A percentile compares a stretch with the other conserved stretches of the same genome.
Conservation (phyloP, 352 stramenopile species). For the Globisporangium irregulare region DNA sequence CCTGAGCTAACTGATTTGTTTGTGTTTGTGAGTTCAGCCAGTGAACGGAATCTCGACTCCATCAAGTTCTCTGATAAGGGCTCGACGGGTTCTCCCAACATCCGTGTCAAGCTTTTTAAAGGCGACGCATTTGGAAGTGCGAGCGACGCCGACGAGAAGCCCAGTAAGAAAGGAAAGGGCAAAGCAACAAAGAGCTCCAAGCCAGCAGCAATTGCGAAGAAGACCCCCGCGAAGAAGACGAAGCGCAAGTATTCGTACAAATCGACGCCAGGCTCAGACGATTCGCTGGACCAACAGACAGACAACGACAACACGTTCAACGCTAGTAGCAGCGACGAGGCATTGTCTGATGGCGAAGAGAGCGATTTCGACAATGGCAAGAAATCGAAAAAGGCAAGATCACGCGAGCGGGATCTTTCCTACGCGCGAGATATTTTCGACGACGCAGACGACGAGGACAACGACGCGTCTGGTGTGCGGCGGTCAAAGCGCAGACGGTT, state of each 20-base stretch:
- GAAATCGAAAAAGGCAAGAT: slow-evolving; percentile 21
- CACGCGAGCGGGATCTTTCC: slow-evolving; percentile 27
- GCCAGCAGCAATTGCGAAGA: not conserved
- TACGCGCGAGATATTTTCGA: slow-evolving; percentile 53
- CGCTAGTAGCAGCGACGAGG: slow-evolving; percentile 38
- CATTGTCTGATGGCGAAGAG: slow-evolving; percentile 35
- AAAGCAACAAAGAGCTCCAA: not conserved
- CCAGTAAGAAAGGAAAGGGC: slow-evolving; percentile 20
- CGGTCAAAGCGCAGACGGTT: slow-evolving; percentile 76
- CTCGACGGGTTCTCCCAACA: slow-evolving; percentile 39
- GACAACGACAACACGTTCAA: slow-evolving; percentile 67
- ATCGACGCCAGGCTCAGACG: slow-evolving; percentile 34
- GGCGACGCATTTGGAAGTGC: slow-evolving; percentile 22
- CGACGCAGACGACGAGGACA: slow-evolving; percentile 32
- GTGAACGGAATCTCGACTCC: slow-evolving; percentile 52
- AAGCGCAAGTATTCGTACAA: slow-evolving; percentile 53
- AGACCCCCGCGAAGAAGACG: slow-evolving; percentile 16
- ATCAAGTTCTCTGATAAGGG: slow-evolving; percentile 59
- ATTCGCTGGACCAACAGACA: slow-evolving; percentile 48
- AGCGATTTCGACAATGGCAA: slow-evolving; percentile 38
- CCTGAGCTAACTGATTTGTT: not conserved
- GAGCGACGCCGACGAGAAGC: slow-evolving; percentile 19
- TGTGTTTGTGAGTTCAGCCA: slow-evolving; percentile 29
- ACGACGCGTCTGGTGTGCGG: slow-evolving; percentile 48
- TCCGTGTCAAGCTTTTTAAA: slow-evolving; percentile 57